Percentiles rank a stretch among this genome's conserved stretches.
phyloP scores from a whole-genome alignment of 345 rosid genomes.

The Anacardium occidentale region DNA sequence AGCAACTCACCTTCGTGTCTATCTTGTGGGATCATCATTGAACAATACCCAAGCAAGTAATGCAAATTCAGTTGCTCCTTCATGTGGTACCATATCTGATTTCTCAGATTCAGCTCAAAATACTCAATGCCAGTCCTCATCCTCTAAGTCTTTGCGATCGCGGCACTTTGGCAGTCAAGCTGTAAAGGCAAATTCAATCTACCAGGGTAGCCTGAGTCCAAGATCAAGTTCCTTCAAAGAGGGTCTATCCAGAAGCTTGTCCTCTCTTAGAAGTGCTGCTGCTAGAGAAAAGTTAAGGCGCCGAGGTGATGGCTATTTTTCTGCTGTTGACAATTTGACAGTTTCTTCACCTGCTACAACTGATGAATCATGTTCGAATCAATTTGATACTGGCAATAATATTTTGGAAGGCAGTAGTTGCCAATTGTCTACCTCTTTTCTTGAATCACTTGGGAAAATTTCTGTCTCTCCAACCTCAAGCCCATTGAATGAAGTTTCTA shows the following conservation, averaged over 20 bases:
- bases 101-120: slow-evolving; percentile 16
- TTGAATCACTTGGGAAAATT: slow-evolving; percentile 46
- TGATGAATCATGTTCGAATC: slow-evolving; percentile 31
- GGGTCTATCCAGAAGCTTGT: slow-evolving; percentile 46
- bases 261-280: slow-evolving; percentile 48
- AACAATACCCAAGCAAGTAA: slow-evolving; percentile 33
- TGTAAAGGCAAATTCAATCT: slow-evolving; percentile 40
- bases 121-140: slow-evolving; percentile 22
- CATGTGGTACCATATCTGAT: slow-evolving; percentile 24
- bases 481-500: slow-evolving; percentile 38
- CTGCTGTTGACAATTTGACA: slow-evolving; percentile 43
- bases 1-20: slow-evolving; percentile 76
- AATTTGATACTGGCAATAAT: slow-evolving; percentile 32
- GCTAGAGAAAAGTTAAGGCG: slow-evolving; percentile 63
- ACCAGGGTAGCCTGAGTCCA: slow-evolving; percentile 80
- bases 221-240: slow-evolving; percentile 81
- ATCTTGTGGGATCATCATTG: slow-evolving; percentile 63
- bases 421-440: slow-evolving; percentile 28
- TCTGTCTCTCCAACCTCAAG: slow-evolving; percentile 31
- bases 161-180: slow-evolving; percentile 48
- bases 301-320: slow-evolving; percentile 53
- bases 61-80: slow-evolving; percentile 22
- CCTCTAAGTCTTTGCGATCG: slow-evolving; percentile 49
- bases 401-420: slow-evolving; percentile 23
- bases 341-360: slow-evolving; percentile 31